Base-by-base conservation (phyloP, 306 rosid species). In the Vigna radiata region DNA sequence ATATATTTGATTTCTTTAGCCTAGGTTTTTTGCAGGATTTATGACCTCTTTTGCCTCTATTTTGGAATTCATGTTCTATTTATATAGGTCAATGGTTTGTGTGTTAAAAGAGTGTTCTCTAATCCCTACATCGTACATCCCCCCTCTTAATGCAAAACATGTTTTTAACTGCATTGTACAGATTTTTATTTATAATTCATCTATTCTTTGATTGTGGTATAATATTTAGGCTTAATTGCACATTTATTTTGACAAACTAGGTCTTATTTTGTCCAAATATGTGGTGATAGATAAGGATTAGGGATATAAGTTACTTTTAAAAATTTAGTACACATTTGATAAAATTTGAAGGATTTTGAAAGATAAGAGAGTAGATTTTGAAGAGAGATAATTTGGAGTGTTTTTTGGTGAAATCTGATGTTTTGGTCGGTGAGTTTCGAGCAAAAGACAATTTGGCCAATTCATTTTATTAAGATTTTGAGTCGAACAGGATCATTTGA, bases 81-180 rank as follows among this genome's bases (percentile, higher is more conserved):
- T 46, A 13, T 72, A 7, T 73, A 11, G n/a, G 63, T 53, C 41
- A 0, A n/a, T 44, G 70, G 10, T 74, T 83, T 73, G 31, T 58
- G 33, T 39, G 44, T 47, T 75, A 53, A 59, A 33, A 47, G 56
- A 68, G 67, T 62, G 60, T 36, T 83, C 41, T 79, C 19, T n/a
- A 16, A 31, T 52, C 9, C 56, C 46, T 65, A 8, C 48, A 14
- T 14, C 18, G 39, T 48, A 6, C 25, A 16, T 3, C 56, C 23
- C 25, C 19, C 33, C 61, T 23, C 75, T 21, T 67, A 18, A 17
- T 58, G 19, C 25, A 66, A 41, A 67, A 50, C 68, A 18, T 63
- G 25, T 56, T 76, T 21, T 67, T 21, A 49, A 56, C 6, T 19
- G 63, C 44, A 67, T 12, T 12, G 11, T 75, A 6, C 50, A 23